Evolutionary conservation across 2,329 filamentous ascomycete species (phyloP).

Genomic region (Paraconiothyrium brasiliense): DNA sequence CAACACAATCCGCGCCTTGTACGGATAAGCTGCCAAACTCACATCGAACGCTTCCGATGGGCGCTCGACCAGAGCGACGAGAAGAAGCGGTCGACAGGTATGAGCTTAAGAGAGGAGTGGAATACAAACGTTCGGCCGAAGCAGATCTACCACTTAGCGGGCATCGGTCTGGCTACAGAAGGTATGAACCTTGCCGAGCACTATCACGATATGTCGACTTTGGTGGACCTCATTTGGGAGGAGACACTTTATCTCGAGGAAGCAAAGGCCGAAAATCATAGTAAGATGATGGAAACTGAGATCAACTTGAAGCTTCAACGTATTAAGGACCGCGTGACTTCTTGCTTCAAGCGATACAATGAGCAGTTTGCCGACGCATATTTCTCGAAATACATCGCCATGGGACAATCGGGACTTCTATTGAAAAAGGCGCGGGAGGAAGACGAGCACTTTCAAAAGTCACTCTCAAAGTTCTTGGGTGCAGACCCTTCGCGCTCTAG

Average conservation of each 20-base stretch:
- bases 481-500: slow-evolving; percentile 76
- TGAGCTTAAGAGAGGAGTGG: slow-evolving; percentile 56
- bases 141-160: slow-evolving; percentile 53
- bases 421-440: slow-evolving; percentile 75
- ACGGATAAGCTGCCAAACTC: slow-evolving; percentile 65
- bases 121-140: slow-evolving; percentile 51
- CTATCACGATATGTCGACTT: slow-evolving; percentile 69
- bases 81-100: slow-evolving; percentile 59
- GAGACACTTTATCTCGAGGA: slow-evolving; percentile 54
- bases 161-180: slow-evolving; percentile 64
- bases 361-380: slow-evolving; percentile 77
- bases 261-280: slow-evolving; percentile 38
- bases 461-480: slow-evolving; percentile 81
- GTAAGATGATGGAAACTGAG: slow-evolving; percentile 48
- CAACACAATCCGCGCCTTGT: slow-evolving; percentile 61
- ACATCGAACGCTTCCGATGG: slow-evolving; percentile 69
- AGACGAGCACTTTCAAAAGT: slow-evolving; percentile 57
- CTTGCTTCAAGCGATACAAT: slow-evolving; percentile 71
- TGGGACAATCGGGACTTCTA: slow-evolving; percentile 56
- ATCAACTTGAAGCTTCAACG: slow-evolving; percentile 54
- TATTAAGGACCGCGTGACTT: slow-evolving; percentile 53
- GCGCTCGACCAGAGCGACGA: slow-evolving; percentile 61
- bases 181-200: slow-evolving; percentile 70
- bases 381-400: slow-evolving; percentile 79
- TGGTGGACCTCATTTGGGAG: slow-evolving; percentile 63